Evolutionary conservation across 169 alveolate genomes (phyloP).

Genomic region (Cyclospora cayetanensis): DNA sequence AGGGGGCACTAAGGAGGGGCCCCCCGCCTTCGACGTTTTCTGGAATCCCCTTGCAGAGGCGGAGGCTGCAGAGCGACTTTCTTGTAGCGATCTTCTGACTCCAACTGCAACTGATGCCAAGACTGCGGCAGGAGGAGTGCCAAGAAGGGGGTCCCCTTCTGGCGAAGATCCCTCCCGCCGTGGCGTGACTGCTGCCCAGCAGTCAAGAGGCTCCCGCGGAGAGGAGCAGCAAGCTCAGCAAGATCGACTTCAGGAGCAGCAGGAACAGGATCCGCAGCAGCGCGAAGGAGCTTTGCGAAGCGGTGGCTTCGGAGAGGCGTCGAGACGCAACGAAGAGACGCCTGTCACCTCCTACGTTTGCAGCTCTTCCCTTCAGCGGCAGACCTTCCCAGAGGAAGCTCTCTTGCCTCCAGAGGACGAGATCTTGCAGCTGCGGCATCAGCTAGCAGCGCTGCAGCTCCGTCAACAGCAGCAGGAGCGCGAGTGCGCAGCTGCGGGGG

Average conservation of each 20-base stretch:
- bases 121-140: not conserved
- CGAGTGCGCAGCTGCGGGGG: slow-evolving; percentile 13
- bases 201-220: not conserved
- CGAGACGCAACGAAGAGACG: not conserved
- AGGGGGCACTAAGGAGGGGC: too few species aligned
- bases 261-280: slow-evolving; percentile 13
- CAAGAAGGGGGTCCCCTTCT: not conserved
- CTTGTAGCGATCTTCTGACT: too few species aligned
- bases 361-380: not conserved
- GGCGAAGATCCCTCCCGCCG: not conserved
- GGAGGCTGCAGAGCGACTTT: too few species aligned
- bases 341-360: not conserved
- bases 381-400: not conserved
- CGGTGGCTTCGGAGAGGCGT: not conserved
- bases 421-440: not conserved
- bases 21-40: too few species aligned
- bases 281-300: not conserved
- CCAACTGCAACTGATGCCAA: not conserved
- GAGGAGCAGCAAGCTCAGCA: not conserved
- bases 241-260: not conserved
- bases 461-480: slow-evolving; percentile 35
- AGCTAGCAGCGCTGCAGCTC: not conserved
- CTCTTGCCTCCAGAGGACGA: not conserved
- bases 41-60: too few species aligned
- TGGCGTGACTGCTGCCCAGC: not conserved